Percentiles rank a stretch among this genome's conserved stretches.
Evolutionary conservation across 2,329 filamentous ascomycete species (phyloP).

Genomic region (Chaetoscypha palmicola): DNA sequence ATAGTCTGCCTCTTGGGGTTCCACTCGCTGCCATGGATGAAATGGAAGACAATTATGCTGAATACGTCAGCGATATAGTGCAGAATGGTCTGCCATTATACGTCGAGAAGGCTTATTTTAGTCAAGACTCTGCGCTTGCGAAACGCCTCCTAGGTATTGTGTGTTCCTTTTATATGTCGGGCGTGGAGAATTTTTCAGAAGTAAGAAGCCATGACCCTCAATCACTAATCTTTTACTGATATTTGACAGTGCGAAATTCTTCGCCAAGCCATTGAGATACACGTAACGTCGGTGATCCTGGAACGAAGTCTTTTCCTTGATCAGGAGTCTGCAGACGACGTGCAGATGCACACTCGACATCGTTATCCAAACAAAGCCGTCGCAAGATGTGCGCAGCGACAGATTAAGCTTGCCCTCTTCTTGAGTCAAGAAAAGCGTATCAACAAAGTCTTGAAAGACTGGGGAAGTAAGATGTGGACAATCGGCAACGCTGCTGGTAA

Average conservation of each 20-base stretch:
- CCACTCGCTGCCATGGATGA: conserved; percentile 24
- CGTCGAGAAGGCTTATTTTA: conserved; percentile 20
- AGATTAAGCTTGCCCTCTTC: conserved; percentile 30
- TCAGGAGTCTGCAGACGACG: conserved; percentile 19
- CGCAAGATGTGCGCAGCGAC: conserved; percentile 26
- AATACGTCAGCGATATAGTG: conserved; percentile 26
- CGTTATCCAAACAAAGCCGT: conserved; percentile 21
- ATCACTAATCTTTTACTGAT: conserved; percentile 11
- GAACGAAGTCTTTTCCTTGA: conserved; percentile 28
- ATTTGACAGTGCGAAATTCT: conserved; percentile 23
- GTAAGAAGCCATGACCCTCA: conserved; percentile 13
- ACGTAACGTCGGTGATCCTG: conserved; percentile 26
- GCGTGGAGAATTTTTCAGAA: conserved; percentile 20
- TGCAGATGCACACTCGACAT: conserved; percentile 20
- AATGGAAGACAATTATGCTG: conserved; percentile 23
- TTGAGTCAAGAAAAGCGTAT: conserved; percentile 25
- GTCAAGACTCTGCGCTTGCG: conserved; percentile 22
- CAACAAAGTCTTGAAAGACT: conserved; percentile 24
- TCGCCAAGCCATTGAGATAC: conserved; percentile 27
- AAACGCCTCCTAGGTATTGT: conserved; percentile 21
- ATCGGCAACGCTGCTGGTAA: conserved; percentile 22
- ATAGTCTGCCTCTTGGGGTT: conserved; percentile 27
- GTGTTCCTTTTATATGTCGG: conserved; percentile 20
- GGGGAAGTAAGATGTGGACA: conserved; percentile 29
- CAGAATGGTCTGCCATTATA: conserved; percentile 21